Base-by-base conservation (phyloP, 805 yeast genomes). In the Kazachstania psychrophila region DNA sequence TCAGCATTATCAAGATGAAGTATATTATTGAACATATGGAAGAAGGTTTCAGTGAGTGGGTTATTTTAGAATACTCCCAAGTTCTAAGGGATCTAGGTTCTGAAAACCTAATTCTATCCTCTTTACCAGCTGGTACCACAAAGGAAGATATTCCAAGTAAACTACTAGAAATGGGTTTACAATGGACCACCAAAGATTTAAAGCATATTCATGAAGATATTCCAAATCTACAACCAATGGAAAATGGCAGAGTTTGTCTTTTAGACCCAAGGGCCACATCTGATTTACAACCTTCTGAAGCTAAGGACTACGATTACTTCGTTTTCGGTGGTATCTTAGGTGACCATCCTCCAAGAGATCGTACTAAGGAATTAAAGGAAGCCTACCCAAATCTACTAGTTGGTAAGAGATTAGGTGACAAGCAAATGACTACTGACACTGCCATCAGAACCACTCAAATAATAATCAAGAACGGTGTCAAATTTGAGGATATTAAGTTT, bases 21-120 rank as follows among this genome's bases (percentile, higher is more conserved):
- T 89, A 87, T 68, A 75, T 92, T 36, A 87, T 89, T 36, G 98
- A 89, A 61, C 98, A 89, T 57, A 89, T 89, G 96, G 98, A 89
- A 61, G 82, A 77, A 42, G 97, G 95, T 1, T 86, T 89, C 70
- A 85, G 95, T 45, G 92, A 83, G 46, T 89, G 98, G 98, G 97
- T 89, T 29, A 71, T 74, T 20, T 68, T 92, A 5, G 98, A 89
- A 52, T 89, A 89, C 60, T 62, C 75, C 19, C 85, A 82, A 50
- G 88, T 89, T 41, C 74, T 87, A 33, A 67, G 73, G 37, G 96
- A 89, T 42, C 78, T 89, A 6, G 96, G 96, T 2, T 63, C 66
- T 14, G 79, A 75, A 19, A 85, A 87, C 54, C 66, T 89, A 30
- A 64, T 80, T 27, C 65, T 88, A 44, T 75, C 94, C 0, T 87